Evolutionary conservation across 1,284 basidiomycete species (phyloP).

Genomic region (Farysia itapuensis): DNA sequence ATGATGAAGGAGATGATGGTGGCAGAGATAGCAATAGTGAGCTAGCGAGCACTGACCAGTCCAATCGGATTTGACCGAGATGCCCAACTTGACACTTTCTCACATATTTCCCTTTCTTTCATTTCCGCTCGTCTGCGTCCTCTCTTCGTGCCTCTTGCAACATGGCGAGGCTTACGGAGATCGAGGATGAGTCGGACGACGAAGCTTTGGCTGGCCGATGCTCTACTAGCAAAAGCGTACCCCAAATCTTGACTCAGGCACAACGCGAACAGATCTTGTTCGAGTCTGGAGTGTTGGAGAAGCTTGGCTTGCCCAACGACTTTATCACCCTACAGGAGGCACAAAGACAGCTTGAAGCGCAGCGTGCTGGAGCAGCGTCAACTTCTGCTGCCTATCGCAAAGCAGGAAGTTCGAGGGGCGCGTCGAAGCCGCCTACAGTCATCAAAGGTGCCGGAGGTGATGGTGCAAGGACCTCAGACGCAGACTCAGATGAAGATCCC

Average conservation of each 20-base stretch:
- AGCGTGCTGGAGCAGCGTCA: constrained; percentile 1
- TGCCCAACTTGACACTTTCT: too few relatives aligned
- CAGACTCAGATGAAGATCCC: constrained; percentile 23
- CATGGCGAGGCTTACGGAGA: constrained; percentile 32
- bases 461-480: not conserved
- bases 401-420: not conserved
- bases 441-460: not conserved
- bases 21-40: too few relatives aligned
- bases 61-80: not conserved
- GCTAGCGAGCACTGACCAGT: not conserved
- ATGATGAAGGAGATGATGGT: constrained; percentile 1
- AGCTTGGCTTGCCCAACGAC: constrained; percentile 33
- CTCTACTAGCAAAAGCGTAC: not conserved
- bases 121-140: too few relatives aligned
- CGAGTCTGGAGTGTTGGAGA: constrained; percentile 32
- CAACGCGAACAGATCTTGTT: constrained; percentile 30
- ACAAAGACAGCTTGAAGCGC: constrained; percentile 23
- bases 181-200: constrained; percentile 22
- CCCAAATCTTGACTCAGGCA: constrained; percentile 14
- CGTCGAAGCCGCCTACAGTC: not conserved
- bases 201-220: not conserved
- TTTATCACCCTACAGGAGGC: constrained; percentile 31
- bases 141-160: too few relatives aligned
- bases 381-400: not conserved
- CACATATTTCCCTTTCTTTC: too few relatives aligned